Evolutionary conservation across 768 basidiomycete genomes (phyloP), one percentile per base, ranked within the genome.

Genomic region (Psilocybe azurescens): DNA sequence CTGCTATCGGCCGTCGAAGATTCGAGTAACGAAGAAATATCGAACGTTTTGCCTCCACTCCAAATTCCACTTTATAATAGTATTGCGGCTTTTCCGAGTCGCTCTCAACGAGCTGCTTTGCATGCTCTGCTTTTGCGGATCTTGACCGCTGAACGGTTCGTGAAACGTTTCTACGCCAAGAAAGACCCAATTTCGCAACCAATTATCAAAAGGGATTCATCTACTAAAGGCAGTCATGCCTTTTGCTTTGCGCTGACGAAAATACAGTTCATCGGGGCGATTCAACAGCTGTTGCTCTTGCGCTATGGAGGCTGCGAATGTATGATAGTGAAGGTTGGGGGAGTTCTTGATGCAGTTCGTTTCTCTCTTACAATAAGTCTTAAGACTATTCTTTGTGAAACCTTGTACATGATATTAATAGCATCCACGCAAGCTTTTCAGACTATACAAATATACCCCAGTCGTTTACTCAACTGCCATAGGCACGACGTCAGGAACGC

Each of bases 261-360:
- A 72, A 79, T 28, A 85, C 82, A 0, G 70, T 82, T 16, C 73
- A 72, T 58, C 78, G 86, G 39, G 88, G 81, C 0, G 92, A 94
- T 67, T 77, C 84, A 6, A 86, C 83, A 1, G 81, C 87, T 5
- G 75, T 90, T 11, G 89, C 88, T 0, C 82, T 89, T 47, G 91
- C 93, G 1, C 70, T 94, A 16, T 94, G 93, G 93, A 85, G 93
- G 62, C 61, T 93, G 47, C 79, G 88, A 61, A 87, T 94, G 85
- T 95, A 88, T 81, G 89, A 92, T 68, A 85, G 87, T 2, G 77
- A 75, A 7, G 81, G 79, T 0, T 87, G 84, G 83, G 28, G 39
- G 16, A 44, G 48, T 53, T 62, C 29, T 10, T 13, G 14, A 47
- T 5, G n/a, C 8, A 11, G n/a, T n/a, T 14, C 8, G 14, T 14